These are phyloP conservation scores for Ophiocordyceps sinensis DNA, from an alignment of 2,329 filamentous ascomycete species.

Conservation along the genomic window DNA sequence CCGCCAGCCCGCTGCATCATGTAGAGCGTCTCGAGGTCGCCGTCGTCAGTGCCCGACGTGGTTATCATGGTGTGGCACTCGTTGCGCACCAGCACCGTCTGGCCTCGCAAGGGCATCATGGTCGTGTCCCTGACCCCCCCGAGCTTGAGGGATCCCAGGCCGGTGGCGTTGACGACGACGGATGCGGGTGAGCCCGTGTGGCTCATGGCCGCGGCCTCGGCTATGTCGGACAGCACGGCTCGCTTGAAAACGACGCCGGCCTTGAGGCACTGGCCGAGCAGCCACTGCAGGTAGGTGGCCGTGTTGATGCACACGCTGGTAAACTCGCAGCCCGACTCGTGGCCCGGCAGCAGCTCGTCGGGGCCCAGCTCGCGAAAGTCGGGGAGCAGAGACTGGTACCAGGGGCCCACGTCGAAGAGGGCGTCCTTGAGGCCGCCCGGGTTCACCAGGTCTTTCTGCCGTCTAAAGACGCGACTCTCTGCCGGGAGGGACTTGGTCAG, in stretches of 20 bases:
- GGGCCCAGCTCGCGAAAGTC: constrained; percentile 51
- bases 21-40: constrained; percentile 58
- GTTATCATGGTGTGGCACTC: constrained; percentile 55
- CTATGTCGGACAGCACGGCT: constrained; percentile 51
- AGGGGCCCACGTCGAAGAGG: constrained; percentile 50
- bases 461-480: constrained; percentile 36
- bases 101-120: constrained; percentile 65
- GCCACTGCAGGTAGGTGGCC: constrained; percentile 73
- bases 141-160: constrained; percentile 58
- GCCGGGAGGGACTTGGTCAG: no score
- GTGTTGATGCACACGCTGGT: constrained; percentile 87
- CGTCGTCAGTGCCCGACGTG: constrained; percentile 60
- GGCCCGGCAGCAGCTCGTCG: constrained; percentile 44
- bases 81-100: constrained; percentile 74
- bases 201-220: constrained; percentile 41
- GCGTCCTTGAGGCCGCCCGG: constrained; percentile 37
- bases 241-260: constrained; percentile 57
- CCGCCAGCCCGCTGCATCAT: constrained; percentile 66
- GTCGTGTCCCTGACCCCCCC: constrained; percentile 67
- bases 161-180: constrained; percentile 74
- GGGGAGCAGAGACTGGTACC: constrained; percentile 59
- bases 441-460: constrained; percentile 44
- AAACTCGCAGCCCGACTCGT: constrained; percentile 61
- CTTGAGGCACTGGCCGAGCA: constrained; percentile 64
- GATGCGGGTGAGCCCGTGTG: constrained; percentile 45